Conservation (phyloP, 2,329 filamentous ascomycete species). For the Aspergillus sp. region DNA sequence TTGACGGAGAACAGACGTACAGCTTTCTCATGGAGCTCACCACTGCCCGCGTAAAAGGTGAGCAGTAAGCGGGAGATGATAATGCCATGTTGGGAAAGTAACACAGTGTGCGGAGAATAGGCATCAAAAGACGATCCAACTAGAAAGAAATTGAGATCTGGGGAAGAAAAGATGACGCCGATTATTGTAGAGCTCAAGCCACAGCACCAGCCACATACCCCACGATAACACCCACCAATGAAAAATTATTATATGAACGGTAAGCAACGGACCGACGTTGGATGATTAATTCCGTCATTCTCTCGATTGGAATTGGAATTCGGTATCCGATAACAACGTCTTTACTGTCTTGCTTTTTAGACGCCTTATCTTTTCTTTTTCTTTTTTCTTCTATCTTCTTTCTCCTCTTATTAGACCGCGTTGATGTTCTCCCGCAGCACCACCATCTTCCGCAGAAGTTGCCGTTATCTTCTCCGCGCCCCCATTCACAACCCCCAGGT, state of each 20-base stretch:
- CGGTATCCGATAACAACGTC: too few relatives aligned
- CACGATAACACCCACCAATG: constrained; percentile 7
- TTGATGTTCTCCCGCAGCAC: constrained; percentile 34
- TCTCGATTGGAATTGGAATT: constrained; percentile 1
- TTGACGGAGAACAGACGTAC: constrained; percentile 44
- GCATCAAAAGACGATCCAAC: constrained; percentile 22
- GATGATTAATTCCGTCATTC: constrained; percentile 14
- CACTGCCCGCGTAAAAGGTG: constrained; percentile 61
- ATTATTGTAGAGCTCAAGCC: constrained; percentile 1
- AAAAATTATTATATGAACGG: constrained; percentile 1
- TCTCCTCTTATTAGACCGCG: constrained; percentile 1
- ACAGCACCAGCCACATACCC: constrained; percentile 18
- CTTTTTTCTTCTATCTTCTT: neutral
- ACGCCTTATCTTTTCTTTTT: neutral
- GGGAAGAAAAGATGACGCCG: constrained; percentile 2
- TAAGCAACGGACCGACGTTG: constrained; percentile 4
- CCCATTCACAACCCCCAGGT: constrained; percentile 14
- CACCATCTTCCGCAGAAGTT: constrained; percentile 33
- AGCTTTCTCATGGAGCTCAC: constrained; percentile 72
- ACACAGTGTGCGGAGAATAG: constrained; percentile 14
- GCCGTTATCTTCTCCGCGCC: constrained; percentile 31
- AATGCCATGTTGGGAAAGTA: constrained; percentile 28
- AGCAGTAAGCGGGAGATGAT: constrained; percentile 31
- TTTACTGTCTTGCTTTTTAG: neutral
- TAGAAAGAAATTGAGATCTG: neutral